A percentile compares a stretch with the other conserved stretches of the same genome.
Conservation (phyloP, 1,284 basidiomycete species). For the Thecaphora thlaspeos region DNA sequence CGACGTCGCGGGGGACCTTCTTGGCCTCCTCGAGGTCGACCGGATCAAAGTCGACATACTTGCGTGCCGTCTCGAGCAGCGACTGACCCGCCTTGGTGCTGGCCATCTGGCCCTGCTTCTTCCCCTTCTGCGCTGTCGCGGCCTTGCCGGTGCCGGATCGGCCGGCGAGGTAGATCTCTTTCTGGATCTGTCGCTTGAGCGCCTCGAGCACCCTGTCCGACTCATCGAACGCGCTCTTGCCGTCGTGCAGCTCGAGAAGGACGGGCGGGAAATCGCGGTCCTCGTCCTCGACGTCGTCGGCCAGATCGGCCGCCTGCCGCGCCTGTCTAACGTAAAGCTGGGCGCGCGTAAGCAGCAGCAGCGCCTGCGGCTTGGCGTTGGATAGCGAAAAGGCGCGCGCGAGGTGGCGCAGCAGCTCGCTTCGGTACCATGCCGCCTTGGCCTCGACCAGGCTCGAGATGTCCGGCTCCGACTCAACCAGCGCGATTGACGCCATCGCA, state of each 20-base stretch:
- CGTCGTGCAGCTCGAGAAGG: conserved; percentile 15
- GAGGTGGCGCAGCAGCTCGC: conserved; percentile 46
- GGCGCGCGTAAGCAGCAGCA: conserved; percentile 48
- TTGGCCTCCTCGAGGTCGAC: conserved; percentile 35
- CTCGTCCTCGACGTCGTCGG: conserved; percentile 50
- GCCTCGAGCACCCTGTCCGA: conserved; percentile 26
- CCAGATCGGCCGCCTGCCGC: conserved; percentile 45
- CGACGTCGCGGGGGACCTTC: conserved; percentile 19
- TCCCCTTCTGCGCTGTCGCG: not conserved
- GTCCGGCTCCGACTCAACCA: conserved; percentile 55
- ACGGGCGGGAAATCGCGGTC: conserved; percentile 41
- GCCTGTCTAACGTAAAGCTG: conserved; percentile 53
- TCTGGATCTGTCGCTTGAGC: conserved; percentile 26
- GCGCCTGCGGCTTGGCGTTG: conserved; percentile 35
- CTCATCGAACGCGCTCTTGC: conserved; percentile 20
- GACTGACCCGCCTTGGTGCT: conserved; percentile 46
- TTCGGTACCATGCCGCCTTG: conserved; percentile 52
- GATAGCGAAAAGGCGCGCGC: conserved; percentile 46
- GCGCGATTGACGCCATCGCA: conserved; percentile 42
- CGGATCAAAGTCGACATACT: conserved; percentile 53
- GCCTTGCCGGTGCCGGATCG: conserved; percentile 7
- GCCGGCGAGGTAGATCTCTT: conserved; percentile 22
- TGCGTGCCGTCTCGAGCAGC: conserved; percentile 43
- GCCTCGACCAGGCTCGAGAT: conserved; percentile 53
- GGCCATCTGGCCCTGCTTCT: conserved; percentile 7